A percentile compares a stretch with the other conserved stretches of the same genome.
Conservation (phyloP, 768 basidiomycete genomes). For the Russula brevipes region DNA sequence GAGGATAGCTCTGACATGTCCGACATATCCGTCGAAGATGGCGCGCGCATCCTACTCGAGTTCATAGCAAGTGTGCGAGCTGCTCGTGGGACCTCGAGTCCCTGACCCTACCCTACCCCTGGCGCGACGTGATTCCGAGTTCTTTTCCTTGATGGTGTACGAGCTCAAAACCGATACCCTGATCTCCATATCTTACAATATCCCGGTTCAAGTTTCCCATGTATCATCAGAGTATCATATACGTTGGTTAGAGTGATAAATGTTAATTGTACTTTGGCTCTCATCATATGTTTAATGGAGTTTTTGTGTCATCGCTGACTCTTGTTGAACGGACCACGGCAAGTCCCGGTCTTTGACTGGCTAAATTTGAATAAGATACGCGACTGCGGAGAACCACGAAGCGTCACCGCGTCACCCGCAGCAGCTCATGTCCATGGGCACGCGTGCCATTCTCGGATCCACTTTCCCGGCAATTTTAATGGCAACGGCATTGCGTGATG, state of each 20-base stretch:
- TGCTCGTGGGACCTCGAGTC: slow-evolving; percentile 6
- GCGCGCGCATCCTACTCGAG: slow-evolving; percentile 17
- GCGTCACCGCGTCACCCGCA: slow-evolving; percentile 3
- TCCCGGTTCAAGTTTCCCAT: neutral
- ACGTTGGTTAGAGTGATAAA: slow-evolving; percentile 11
- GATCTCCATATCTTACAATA: slow-evolving; percentile 12
- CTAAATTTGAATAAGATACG: neutral
- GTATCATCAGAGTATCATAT: slow-evolving; percentile 8
- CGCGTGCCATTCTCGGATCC: slow-evolving; percentile 7
- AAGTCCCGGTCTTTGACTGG: neutral
- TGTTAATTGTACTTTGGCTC: slow-evolving; percentile 3
- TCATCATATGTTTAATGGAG: neutral
- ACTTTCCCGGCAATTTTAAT: slow-evolving; percentile 3
- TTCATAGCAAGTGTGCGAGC: slow-evolving; percentile 13
- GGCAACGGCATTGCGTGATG: too few species aligned
- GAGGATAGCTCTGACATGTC: slow-evolving; percentile 11
- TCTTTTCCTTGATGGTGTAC: neutral
- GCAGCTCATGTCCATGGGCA: neutral
- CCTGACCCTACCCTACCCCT: neutral
- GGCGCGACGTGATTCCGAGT: neutral
- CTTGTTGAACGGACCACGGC: neutral
- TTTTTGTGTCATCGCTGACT: too few species aligned
- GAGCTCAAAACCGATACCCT: slow-evolving; percentile 14
- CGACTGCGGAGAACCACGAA: slow-evolving; percentile 12
- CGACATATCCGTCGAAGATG: slow-evolving; percentile 18